phyloP scores from a whole-genome alignment of 2,329 filamentous ascomycete genomes.

The Alternaria solani region DNA sequence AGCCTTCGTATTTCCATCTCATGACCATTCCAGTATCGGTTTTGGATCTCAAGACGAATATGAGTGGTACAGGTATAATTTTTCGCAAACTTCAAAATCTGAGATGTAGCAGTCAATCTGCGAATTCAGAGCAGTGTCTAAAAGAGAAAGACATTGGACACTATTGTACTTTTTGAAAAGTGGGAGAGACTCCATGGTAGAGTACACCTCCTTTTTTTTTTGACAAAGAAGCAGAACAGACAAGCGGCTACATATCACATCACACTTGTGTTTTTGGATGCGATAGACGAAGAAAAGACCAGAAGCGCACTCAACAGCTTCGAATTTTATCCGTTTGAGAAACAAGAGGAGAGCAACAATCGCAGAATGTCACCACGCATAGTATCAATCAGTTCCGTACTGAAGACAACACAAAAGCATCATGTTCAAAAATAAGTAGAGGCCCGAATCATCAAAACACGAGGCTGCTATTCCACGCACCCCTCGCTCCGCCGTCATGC shows the following conservation, averaged over 20 bases:
- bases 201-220: too few species aligned
- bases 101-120: rapidly evolving
- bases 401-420: too few species aligned
- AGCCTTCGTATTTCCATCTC: neutral
- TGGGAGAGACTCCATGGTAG: too few species aligned
- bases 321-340: neutral
- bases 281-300: neutral
- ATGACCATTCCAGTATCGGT: neutral
- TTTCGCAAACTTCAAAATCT: neutral
- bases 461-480: neutral
- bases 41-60: neutral
- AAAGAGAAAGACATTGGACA: neutral
- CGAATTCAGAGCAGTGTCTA: rapidly evolving
- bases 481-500: neutral
- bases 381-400: too few species aligned
- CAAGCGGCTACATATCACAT: too few species aligned
- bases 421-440: too few species aligned
- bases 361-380: too few species aligned
- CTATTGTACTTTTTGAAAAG: too few species aligned
- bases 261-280: neutral
- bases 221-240: too few species aligned
- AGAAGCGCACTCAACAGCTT: neutral
- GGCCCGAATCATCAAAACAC: too few species aligned
- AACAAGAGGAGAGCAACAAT: neutral
- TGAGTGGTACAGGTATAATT: neutral